Conservation (phyloP, 2,329 filamentous ascomycete genomes). For the Fusarium mundagurra region DNA sequence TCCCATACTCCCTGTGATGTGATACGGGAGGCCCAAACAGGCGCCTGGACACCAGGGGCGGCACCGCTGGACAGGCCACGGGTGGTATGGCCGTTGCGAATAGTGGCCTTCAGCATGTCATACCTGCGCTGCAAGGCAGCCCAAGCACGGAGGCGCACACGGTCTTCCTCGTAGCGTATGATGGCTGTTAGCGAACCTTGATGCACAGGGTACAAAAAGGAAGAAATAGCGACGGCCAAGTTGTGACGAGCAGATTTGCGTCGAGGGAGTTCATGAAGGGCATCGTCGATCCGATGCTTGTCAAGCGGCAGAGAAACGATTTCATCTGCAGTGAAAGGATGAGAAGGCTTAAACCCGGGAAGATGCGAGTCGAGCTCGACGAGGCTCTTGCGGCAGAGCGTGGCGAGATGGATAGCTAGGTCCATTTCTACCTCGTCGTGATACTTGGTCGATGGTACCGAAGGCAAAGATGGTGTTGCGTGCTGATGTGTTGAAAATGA, state of each 20-base stretch:
- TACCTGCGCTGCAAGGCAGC: slow-evolving; percentile 49
- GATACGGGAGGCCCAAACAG: slow-evolving; percentile 48
- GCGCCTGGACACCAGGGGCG: slow-evolving; percentile 46
- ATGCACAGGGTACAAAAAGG: slow-evolving; percentile 48
- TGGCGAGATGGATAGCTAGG: slow-evolving; percentile 43
- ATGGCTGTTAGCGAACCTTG: slow-evolving; percentile 49
- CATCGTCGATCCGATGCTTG: slow-evolving; percentile 44
- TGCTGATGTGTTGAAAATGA: slow-evolving; percentile 17
- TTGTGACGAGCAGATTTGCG: slow-evolving; percentile 47
- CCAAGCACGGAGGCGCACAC: slow-evolving; percentile 51
- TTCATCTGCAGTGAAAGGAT: slow-evolving; percentile 48
- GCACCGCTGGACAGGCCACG: slow-evolving; percentile 45
- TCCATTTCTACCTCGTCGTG: slow-evolving; percentile 35
- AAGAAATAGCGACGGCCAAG: slow-evolving; percentile 46
- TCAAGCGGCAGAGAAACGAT: slow-evolving; percentile 48
- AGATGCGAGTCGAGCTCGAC: slow-evolving; percentile 41
- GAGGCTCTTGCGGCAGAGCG: slow-evolving; percentile 44
- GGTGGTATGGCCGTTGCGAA: slow-evolving; percentile 44
- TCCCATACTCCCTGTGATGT: slow-evolving; percentile 49
- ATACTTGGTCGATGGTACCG: background rate
- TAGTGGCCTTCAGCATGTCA: slow-evolving; percentile 47
- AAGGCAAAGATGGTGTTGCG: background rate
- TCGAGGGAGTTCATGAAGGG: slow-evolving; percentile 48
- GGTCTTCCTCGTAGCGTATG: slow-evolving; percentile 51
- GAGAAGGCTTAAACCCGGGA: slow-evolving; percentile 43